Evolutionary conservation across 352 stramenopile species (phyloP), one percentile per base, ranked within the genome.

Genomic region (Globisporangium cystogenes): DNA sequence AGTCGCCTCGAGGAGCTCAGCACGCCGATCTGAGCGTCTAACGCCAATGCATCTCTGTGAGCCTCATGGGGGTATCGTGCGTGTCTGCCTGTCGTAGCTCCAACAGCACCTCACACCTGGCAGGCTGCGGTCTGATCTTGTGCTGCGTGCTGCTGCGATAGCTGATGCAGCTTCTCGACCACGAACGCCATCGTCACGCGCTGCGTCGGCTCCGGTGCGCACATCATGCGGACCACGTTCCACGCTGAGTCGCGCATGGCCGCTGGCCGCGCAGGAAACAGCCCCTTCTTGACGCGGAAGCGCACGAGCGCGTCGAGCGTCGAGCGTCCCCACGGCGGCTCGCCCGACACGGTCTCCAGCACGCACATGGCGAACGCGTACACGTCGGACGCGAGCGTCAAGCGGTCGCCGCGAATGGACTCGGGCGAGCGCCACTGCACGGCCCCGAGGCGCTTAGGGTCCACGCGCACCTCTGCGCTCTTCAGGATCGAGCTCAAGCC

Each of bases 311-410:
- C 12, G 10, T 53, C 47, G 6, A 29, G 4, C 11, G n/a, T 11
- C 14, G 26, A 20, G 7, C 27, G 24, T 7, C 47, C 47, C 47
- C 47, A 60, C 14, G 36, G 53, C n/a, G 20, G 40, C 43, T 51
- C 44, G 14, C 43, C 23, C 3, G 33, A 44, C 20, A 44, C 43
- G 1, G 45, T 46, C 23, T 60, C 53, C 33, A 55, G 14, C 3
- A 54, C 27, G 12, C 33, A 54, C 53, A 60, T 60, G 0, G 35
- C 53, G 23, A 60, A 53, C 36, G 36, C 39, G 16, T 49, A 60
- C 15, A 54, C 29, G n/a, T 60, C 53, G 21, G 53, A 60, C 16
- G 36, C 45, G 29, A 48, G 31, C 33, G 47, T 53, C 49, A 40
- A 31, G 45, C 26, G 20, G 12, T 41, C 20, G 1, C 40, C 14